Conservation (phyloP, 192 early-diverging fungal species). For the Helicostylum pulchrum region DNA sequence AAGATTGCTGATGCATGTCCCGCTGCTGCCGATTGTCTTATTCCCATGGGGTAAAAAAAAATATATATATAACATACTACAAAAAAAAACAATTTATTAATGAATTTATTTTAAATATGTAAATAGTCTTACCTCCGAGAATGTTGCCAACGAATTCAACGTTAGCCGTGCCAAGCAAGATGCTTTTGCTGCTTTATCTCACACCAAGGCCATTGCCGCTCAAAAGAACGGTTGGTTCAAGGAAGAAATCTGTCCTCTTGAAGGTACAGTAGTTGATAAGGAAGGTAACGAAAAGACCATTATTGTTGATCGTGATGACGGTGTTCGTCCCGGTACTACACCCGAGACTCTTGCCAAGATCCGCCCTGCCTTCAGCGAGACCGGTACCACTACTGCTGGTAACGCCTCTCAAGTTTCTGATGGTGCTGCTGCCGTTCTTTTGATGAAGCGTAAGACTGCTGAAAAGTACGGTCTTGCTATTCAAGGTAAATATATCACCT, state of each 20-base stretch:
- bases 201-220: slow-evolving; percentile 78
- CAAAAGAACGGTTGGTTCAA: slow-evolving; percentile 90
- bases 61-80: background rate
- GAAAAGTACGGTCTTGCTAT: slow-evolving; percentile 82
- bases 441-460: slow-evolving; percentile 92
- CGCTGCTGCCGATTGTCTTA: slow-evolving; percentile 78
- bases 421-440: slow-evolving; percentile 91
- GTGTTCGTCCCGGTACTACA: slow-evolving; percentile 82
- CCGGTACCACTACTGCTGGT: slow-evolving; percentile 89
- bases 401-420: slow-evolving; percentile 98
- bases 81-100: background rate
- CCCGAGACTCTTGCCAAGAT: slow-evolving; percentile 78
- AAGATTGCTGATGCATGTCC: slow-evolving; percentile 64
- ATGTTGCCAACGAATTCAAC: slow-evolving; percentile 87
- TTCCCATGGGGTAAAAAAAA: slow-evolving; percentile 70
- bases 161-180: slow-evolving; percentile 89
- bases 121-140: slow-evolving; percentile 87
- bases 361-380: slow-evolving; percentile 81
- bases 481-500: slow-evolving; percentile 83
- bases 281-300: slow-evolving; percentile 74
- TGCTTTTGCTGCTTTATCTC: slow-evolving; percentile 81
- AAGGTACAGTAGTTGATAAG: slow-evolving; percentile 68
- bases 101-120: slow-evolving; percentile 13
- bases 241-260: slow-evolving; percentile 87
- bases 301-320: slow-evolving; percentile 84